Conservation (phyloP, 805 yeast species). For the Zygoascus flipseniorum region DNA sequence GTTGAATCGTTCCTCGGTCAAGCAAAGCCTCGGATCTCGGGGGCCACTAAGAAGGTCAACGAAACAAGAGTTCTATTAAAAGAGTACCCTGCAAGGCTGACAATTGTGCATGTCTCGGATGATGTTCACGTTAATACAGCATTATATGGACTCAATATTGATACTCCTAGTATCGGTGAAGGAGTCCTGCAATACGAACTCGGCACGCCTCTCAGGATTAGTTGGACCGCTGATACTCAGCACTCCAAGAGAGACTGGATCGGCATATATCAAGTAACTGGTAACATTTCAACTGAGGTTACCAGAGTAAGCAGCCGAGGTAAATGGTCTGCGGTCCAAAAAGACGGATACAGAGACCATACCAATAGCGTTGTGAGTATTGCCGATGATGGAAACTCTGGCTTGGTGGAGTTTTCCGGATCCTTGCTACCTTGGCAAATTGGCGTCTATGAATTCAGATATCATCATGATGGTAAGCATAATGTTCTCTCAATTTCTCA, state of each 20-base stretch:
- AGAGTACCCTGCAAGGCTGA: constrained; percentile 29
- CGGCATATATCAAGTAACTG: constrained; percentile 59
- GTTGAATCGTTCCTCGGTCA: constrained; percentile 37
- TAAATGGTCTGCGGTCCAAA: constrained; percentile 50
- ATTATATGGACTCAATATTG: constrained; percentile 16
- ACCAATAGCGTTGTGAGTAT: constrained; percentile 14
- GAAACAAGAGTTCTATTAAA: constrained; percentile 30
- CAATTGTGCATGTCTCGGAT: constrained; percentile 24
- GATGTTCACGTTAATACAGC: constrained; percentile 20
- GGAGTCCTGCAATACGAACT: constrained; percentile 10
- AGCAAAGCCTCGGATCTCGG: constrained; percentile 26
- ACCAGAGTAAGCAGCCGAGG: constrained; percentile 58
- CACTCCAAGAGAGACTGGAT: constrained; percentile 61
- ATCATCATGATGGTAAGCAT: constrained; percentile 59
- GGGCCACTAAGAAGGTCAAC: constrained; percentile 20
- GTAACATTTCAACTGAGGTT: constrained; percentile 47
- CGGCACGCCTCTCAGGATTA: constrained; percentile 47
- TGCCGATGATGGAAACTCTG: constrained; percentile 25
- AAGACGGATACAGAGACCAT: constrained; percentile 25
- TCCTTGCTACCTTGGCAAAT: constrained; percentile 51
- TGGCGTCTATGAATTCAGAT: constrained; percentile 68
- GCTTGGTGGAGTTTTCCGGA: constrained; percentile 42
- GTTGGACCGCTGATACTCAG: constrained; percentile 45
- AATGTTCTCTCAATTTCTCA: constrained; percentile 57
- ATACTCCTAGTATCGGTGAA: constrained; percentile 2